Evolutionary conservation across 2,329 filamentous ascomycete genomes (phyloP).

Genomic region (Fusarium sp.): DNA sequence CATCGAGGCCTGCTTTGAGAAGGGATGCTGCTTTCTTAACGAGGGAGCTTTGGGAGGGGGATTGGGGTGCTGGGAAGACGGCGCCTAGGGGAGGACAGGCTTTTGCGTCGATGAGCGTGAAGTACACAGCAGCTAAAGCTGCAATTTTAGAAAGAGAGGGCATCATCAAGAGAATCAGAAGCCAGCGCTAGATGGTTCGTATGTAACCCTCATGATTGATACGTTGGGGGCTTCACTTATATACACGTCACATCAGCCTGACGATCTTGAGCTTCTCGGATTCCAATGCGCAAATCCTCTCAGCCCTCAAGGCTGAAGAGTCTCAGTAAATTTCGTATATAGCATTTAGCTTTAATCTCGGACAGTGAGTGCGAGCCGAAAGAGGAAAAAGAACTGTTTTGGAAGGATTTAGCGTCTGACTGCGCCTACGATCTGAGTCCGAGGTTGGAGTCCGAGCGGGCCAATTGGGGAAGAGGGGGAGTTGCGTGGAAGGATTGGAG

Average conservation of each 20-base stretch:
- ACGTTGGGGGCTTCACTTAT: slow-evolving; percentile 6
- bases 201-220: neutral
- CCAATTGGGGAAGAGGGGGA: slow-evolving; percentile 23
- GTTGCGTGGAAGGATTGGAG: neutral
- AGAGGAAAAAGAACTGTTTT: neutral
- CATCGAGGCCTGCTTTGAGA: slow-evolving; percentile 41
- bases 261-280: neutral
- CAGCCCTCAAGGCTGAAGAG: neutral
- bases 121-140: slow-evolving; percentile 14
- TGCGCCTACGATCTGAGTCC: slow-evolving; percentile 14
- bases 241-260: slow-evolving; percentile 8
- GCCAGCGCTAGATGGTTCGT: neutral
- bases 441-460: slow-evolving; percentile 29
- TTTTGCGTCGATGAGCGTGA: slow-evolving; percentile 43
- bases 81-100: slow-evolving; percentile 54
- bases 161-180: neutral
- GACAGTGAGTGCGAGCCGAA: slow-evolving; percentile 16
- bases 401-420: slow-evolving; percentile 4
- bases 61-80: slow-evolving; percentile 50
- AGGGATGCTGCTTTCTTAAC: slow-evolving; percentile 42
- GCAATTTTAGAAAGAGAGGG: slow-evolving; percentile 29
- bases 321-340: neutral
- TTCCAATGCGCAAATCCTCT: neutral
- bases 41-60: slow-evolving; percentile 43
- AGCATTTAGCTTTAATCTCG: slow-evolving; percentile 20